A percentile compares a stretch with the other conserved stretches of the same genome.
phyloP scores from a whole-genome alignment of 2,329 filamentous ascomycete species.

The Xylariales sp. region DNA sequence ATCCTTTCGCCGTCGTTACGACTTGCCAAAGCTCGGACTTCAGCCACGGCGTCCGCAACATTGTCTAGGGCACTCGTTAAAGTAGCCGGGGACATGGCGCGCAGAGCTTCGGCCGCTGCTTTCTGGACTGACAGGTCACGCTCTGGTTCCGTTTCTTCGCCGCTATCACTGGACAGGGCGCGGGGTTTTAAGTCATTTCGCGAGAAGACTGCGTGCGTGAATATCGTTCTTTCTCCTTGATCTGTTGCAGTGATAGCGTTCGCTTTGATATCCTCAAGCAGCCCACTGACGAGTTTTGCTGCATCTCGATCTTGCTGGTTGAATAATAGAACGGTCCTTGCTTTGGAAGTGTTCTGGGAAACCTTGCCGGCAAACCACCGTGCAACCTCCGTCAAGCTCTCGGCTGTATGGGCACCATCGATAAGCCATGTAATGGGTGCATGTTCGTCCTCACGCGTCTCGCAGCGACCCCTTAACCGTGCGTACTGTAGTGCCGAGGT shows the following conservation, averaged over 20 bases:
- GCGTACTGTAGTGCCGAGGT: slow-evolving; percentile 73
- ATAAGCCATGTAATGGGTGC: slow-evolving; percentile 77
- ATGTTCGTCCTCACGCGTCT: slow-evolving; percentile 63
- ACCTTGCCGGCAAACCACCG: slow-evolving; percentile 75
- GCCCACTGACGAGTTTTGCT: slow-evolving; percentile 68
- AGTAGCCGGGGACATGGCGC: slow-evolving; percentile 60
- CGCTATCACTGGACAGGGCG: slow-evolving; percentile 7
- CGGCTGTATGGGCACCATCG: slow-evolving; percentile 88
- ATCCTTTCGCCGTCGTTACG: slow-evolving; percentile 55
- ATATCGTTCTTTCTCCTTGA: slow-evolving; percentile 55
- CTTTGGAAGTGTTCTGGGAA: slow-evolving; percentile 8
- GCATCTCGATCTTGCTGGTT: slow-evolving; percentile 92
- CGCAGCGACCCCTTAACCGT: slow-evolving; percentile 80
- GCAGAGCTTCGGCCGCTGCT: slow-evolving; percentile 71
- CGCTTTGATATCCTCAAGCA: slow-evolving; percentile 67
- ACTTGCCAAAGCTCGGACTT: slow-evolving; percentile 58
- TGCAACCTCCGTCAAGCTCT: slow-evolving; percentile 81
- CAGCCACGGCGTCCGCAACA: slow-evolving; percentile 75
- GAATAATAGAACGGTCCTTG: slow-evolving; percentile 76
- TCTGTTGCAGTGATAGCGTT: background rate
- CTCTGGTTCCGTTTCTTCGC: slow-evolving; percentile 64
- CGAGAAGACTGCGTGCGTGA: slow-evolving; percentile 82
- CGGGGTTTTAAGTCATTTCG: slow-evolving; percentile 68
- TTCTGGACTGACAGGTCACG: slow-evolving; percentile 71
- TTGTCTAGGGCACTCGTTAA: slow-evolving; percentile 69